Conservation (phyloP, 192 early-diverging fungal genomes). For the Chytriomyces sp. region DNA sequence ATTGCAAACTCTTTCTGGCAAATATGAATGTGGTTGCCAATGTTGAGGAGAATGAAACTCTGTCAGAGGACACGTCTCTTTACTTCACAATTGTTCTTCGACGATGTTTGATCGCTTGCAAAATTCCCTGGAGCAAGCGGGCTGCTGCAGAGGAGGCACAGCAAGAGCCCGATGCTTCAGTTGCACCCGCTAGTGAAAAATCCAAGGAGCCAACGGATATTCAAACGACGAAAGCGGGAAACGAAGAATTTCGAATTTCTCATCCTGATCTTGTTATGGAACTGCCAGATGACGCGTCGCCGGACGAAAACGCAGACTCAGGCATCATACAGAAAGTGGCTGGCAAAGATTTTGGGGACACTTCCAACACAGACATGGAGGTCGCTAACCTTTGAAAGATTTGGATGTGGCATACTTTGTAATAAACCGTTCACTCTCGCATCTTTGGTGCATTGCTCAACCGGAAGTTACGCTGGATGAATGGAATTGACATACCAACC, state of each 20-base stretch:
- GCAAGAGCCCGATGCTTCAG: not conserved
- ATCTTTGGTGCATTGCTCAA: too few species aligned
- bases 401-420: too few species aligned
- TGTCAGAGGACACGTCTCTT: not conserved
- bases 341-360: too few species aligned
- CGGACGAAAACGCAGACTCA: not conserved
- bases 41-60: slow-evolving; percentile 9
- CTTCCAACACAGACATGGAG: too few species aligned
- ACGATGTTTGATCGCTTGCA: slow-evolving; percentile 20
- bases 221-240: not conserved
- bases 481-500: too few species aligned
- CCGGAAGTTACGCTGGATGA: too few species aligned
- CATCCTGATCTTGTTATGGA: not conserved
- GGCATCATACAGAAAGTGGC: not conserved
- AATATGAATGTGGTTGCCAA: slow-evolving; percentile 1
- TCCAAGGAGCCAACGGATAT: too few species aligned
- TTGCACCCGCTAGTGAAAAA: not conserved
- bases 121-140: slow-evolving; percentile 10
- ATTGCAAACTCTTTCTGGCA: slow-evolving; percentile 31
- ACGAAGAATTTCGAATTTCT: not conserved
- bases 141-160: not conserved
- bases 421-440: too few species aligned
- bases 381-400: too few species aligned
- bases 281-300: not conserved
- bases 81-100: slow-evolving; percentile 19